Percentiles rank a stretch among this genome's conserved stretches.
Conservation (phyloP, 1,284 basidiomycete species). For the Puccinia horiana region DNA sequence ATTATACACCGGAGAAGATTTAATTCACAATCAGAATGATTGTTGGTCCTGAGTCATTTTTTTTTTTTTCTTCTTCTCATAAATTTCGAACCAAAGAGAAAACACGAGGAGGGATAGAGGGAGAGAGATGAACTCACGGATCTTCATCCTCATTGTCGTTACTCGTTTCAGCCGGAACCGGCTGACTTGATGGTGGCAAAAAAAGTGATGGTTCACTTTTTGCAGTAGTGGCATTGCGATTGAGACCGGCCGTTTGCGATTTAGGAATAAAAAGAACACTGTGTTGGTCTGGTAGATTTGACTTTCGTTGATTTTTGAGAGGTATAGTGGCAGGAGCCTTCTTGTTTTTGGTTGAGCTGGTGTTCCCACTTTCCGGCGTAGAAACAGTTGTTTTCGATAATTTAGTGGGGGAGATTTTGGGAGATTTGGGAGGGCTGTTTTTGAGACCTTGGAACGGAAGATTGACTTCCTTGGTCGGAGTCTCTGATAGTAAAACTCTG, state of each 20-base stretch:
- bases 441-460: no score
- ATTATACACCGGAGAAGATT: background rate
- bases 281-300: background rate
- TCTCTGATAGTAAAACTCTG: background rate
- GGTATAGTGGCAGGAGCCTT: background rate
- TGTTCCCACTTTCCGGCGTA: background rate
- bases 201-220: background rate
- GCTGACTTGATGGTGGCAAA: background rate
- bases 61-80: no score
- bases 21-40: background rate
- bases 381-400: no score
- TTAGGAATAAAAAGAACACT: background rate
- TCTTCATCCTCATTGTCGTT: background rate
- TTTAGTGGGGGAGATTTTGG: no score
- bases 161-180: background rate
- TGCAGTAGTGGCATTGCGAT: background rate
- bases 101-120: background rate
- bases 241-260: background rate
- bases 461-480: background rate
- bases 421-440: no score
- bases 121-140: background rate
- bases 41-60: background rate
- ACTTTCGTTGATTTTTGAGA: background rate
- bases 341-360: background rate
- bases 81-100: no score